Percentiles rank a stretch among this genome's conserved stretches.
These are phyloP conservation scores for Stagonosporopsis vannaccii DNA, from an alignment of 2,329 filamentous ascomycete genomes.

Conservation along the genomic window DNA sequence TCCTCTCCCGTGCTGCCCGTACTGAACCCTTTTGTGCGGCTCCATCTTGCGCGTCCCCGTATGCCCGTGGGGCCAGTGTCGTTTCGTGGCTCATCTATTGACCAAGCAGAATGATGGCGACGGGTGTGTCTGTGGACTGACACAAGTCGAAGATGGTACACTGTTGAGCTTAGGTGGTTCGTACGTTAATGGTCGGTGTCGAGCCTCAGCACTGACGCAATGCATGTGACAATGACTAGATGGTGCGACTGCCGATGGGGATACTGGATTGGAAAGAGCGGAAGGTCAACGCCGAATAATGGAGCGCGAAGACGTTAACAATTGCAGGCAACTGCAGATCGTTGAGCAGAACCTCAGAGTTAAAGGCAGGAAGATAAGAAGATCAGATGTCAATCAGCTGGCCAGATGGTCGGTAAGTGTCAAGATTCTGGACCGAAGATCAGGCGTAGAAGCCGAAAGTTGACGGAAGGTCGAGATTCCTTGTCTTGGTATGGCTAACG, in stretches of 20 bases:
- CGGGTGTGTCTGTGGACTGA: constrained; percentile 44
- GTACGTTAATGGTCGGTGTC: constrained; percentile 14
- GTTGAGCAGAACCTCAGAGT: constrained; percentile 10
- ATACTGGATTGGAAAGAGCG: constrained; percentile 10
- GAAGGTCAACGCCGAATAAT: constrained; percentile 25
- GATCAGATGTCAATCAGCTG: constrained; percentile 1
- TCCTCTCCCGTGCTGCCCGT: constrained; percentile 45
- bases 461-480: constrained; percentile 36
- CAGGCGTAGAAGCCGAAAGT: constrained; percentile 25
- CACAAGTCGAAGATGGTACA: constrained; percentile 32
- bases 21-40: constrained; percentile 45
- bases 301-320: constrained; percentile 16
- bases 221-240: constrained; percentile 15
- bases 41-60: constrained; percentile 37
- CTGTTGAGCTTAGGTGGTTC: not conserved
- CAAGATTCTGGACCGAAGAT: constrained; percentile 20
- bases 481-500: constrained; percentile 30
- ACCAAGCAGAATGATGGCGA: constrained; percentile 36
- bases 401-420: constrained; percentile 10
- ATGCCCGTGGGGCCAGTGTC: constrained; percentile 40
- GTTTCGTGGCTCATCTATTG: constrained; percentile 50
- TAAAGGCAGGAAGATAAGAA: not conserved
- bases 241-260: constrained; percentile 22
- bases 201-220: not conserved
- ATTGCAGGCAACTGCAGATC: not conserved